These are phyloP conservation scores for Suhomyces yuchorum DNA, from an alignment of 1,139 yeast genomes.

Conservation along the genomic window DNA sequence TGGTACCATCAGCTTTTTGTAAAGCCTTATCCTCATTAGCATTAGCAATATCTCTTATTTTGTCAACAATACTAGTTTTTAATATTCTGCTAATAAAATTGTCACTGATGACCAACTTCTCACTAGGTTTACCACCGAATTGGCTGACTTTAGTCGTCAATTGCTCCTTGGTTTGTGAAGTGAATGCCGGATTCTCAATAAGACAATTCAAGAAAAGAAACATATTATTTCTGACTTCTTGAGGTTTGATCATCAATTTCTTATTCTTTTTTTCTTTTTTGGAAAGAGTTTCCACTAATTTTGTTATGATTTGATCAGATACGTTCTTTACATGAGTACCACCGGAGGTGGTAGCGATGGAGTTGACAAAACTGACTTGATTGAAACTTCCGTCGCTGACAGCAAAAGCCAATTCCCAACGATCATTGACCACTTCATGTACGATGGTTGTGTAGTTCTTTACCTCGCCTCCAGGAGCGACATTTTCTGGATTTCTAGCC, in stretches of 20 bases:
- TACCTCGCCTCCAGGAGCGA: constrained; percentile 28
- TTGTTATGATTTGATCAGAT: constrained; percentile 79
- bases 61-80: constrained; percentile 81
- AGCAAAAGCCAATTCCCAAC: constrained; percentile 98
- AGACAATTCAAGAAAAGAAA: constrained; percentile 89
- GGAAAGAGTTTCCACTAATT: constrained; percentile 60
- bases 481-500: constrained; percentile 34
- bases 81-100: constrained; percentile 69
- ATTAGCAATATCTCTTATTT: constrained; percentile 78
- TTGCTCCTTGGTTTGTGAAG: constrained; percentile 97
- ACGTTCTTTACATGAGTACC: constrained; percentile 94
- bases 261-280: constrained; percentile 78
- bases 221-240: constrained; percentile 88
- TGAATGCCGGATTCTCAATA: constrained; percentile 95
- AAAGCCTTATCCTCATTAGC: constrained; percentile 87
- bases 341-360: constrained; percentile 96
- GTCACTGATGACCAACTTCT: constrained; percentile 68
- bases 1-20: constrained; percentile 88
- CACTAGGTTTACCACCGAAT: constrained; percentile 74
- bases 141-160: constrained; percentile 85
- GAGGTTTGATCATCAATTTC: constrained; percentile 74
- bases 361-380: constrained; percentile 95
- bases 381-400: constrained; percentile 88
- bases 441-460: constrained; percentile 59
- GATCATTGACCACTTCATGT: constrained; percentile 66